phyloP scores from a whole-genome alignment of 371 early-diverging fungal species.

The Mortierella sp. region DNA sequence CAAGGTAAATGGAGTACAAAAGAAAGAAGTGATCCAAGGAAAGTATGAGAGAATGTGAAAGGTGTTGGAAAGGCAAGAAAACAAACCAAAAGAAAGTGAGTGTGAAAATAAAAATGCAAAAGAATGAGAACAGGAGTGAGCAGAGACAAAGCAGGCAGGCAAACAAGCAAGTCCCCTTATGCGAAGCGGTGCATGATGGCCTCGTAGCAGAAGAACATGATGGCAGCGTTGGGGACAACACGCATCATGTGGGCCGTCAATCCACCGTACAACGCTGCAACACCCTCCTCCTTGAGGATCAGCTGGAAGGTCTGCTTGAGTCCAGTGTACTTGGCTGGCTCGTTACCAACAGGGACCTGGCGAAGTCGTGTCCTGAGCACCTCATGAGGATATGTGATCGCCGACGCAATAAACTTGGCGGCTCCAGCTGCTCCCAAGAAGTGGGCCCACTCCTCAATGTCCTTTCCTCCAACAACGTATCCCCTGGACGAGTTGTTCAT shows the following conservation, averaged over 20 bases:
- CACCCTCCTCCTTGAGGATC: slow-evolving; percentile 89
- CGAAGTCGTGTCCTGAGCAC: slow-evolving; percentile 90
- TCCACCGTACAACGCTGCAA: slow-evolving; percentile 92
- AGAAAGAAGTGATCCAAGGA: neutral
- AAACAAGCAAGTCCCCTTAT: slow-evolving; percentile 14
- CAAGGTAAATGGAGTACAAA: slow-evolving; percentile 16
- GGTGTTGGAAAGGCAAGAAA: neutral
- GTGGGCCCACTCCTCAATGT: slow-evolving; percentile 75
- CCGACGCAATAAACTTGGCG: slow-evolving; percentile 91
- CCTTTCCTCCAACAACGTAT: slow-evolving; percentile 39
- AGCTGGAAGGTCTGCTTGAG: slow-evolving; percentile 78
- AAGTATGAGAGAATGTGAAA: neutral
- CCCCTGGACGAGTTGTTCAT: slow-evolving; percentile 18
- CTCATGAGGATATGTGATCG: slow-evolving; percentile 90
- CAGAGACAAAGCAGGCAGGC: neutral
- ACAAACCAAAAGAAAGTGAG: neutral
- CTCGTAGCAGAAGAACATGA: slow-evolving; percentile 96
- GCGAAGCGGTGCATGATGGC: slow-evolving; percentile 72
- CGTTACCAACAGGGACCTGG: slow-evolving; percentile 72
- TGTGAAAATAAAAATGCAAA: neutral
- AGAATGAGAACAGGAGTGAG: neutral
- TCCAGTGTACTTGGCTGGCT: slow-evolving; percentile 81
- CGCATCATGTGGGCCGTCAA: slow-evolving; percentile 94
- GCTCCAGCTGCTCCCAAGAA: slow-evolving; percentile 86
- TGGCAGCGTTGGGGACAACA: slow-evolving; percentile 96